Conservation (phyloP, 106 monocot genomes). For the Hemerocallis citrina region DNA sequence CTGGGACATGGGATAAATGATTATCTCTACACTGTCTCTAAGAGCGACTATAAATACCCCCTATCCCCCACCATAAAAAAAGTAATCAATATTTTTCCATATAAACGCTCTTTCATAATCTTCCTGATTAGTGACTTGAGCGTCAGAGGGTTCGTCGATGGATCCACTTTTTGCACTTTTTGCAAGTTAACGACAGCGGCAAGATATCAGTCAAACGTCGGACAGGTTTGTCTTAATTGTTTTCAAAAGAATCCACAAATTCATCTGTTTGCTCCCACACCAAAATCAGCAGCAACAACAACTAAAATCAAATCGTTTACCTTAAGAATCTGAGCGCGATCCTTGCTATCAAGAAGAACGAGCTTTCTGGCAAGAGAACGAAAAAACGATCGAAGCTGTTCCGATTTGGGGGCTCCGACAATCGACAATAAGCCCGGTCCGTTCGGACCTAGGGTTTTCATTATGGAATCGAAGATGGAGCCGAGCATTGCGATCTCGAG, state of each 20-base stretch:
- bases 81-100: no score
- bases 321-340: constrained; percentile 68
- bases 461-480: constrained; percentile 29
- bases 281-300: neutral
- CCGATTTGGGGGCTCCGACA: constrained; percentile 36
- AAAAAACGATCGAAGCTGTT: constrained; percentile 37
- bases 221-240: no score
- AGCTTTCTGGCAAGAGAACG: constrained; percentile 63
- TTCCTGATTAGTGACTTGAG: no score
- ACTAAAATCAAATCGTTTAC: constrained; percentile 16
- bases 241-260: neutral
- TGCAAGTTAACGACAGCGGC: neutral
- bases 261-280: neutral
- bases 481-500: constrained; percentile 24
- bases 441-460: constrained; percentile 59
- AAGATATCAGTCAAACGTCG: neutral
- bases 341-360: constrained; percentile 44
- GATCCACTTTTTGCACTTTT: no score
- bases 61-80: no score
- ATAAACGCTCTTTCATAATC: no score
- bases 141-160: no score
- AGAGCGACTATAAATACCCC: no score
- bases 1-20: no score
- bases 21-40: no score
- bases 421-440: constrained; percentile 76